Conservation (phyloP, 2,329 filamentous ascomycete genomes). For the Lachnellula arida region DNA sequence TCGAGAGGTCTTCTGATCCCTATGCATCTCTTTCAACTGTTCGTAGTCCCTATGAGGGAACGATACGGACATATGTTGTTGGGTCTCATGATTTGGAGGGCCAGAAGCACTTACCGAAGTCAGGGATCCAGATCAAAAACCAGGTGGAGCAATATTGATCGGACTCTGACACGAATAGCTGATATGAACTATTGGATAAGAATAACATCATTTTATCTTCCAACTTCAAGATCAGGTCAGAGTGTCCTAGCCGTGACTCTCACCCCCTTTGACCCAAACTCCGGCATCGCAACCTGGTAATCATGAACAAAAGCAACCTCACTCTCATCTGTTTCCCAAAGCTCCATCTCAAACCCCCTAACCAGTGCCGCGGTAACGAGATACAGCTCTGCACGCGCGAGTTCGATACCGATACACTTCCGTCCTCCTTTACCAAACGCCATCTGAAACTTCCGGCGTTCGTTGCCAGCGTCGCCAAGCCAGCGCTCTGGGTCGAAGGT, state of each 20-base stretch:
- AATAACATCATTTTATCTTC: no score
- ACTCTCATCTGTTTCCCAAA: constrained; percentile 9
- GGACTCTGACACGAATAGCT: neutral
- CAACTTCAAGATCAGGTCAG: neutral
- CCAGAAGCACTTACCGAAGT: no score
- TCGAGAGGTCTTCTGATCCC: no score
- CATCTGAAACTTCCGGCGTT: constrained; percentile 31
- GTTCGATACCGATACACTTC: constrained; percentile 35
- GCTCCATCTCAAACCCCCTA: constrained; percentile 5
- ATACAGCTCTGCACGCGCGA: constrained; percentile 15
- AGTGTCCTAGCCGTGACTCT: neutral
- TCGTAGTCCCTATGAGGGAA: no score
- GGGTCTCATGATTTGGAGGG: no score
- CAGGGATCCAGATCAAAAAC: no score
- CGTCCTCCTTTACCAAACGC: constrained; percentile 38
- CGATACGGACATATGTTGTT: no score
- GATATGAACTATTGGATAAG: neutral
- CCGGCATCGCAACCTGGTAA: constrained; percentile 4
- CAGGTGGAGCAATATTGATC: neutral
- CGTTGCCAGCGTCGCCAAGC: constrained; percentile 29
- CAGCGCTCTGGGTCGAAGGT: constrained; percentile 35
- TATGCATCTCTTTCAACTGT: no score
- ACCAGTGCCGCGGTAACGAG: constrained; percentile 4
- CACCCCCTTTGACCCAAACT: neutral
- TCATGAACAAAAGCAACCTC: constrained; percentile 5